Evolutionary conservation across 495 filamentous ascomycete genomes (phyloP).

Genomic region (Talaromyces trachyspermus): DNA sequence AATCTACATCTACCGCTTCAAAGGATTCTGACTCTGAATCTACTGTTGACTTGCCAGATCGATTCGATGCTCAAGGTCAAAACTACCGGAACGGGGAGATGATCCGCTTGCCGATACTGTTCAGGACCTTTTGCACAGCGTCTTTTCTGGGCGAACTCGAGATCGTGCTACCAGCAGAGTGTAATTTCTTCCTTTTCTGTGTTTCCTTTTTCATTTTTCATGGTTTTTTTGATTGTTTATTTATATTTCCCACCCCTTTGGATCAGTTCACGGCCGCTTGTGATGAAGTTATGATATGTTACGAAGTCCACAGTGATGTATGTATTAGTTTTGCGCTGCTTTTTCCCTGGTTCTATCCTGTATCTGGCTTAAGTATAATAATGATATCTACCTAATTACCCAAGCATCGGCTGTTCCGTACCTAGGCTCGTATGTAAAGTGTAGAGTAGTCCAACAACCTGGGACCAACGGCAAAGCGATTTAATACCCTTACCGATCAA

Average conservation of each 20-base stretch:
- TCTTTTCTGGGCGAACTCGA: neutral
- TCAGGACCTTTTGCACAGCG: conserved; percentile 26
- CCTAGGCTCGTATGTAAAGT: no score
- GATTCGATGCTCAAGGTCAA: conserved; percentile 58
- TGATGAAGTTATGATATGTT: no score
- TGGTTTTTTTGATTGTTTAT: neutral
- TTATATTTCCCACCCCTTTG: no score
- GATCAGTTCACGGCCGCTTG: no score
- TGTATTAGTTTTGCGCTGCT: no score
- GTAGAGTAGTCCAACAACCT: no score
- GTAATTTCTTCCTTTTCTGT: neutral
- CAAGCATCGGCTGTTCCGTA: no score
- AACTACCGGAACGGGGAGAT: conserved; percentile 27
- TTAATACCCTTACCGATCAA: conserved; percentile 53
- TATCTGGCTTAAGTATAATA: no score
- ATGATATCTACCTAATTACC: no score
- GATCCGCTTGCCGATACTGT: conserved; percentile 30
- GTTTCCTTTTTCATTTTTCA: neutral
- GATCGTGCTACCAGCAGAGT: neutral
- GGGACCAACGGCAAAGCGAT: no score
- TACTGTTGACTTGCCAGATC: conserved; percentile 51
- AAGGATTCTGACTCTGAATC: conserved; percentile 34
- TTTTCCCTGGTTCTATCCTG: no score
- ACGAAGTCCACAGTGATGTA: no score
- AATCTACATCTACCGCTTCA: conserved; percentile 8